Percentiles rank a stretch among this genome's conserved stretches.
phyloP scores from a whole-genome alignment of 805 yeast genomes.

The Debaryomyces prosopidis region DNA sequence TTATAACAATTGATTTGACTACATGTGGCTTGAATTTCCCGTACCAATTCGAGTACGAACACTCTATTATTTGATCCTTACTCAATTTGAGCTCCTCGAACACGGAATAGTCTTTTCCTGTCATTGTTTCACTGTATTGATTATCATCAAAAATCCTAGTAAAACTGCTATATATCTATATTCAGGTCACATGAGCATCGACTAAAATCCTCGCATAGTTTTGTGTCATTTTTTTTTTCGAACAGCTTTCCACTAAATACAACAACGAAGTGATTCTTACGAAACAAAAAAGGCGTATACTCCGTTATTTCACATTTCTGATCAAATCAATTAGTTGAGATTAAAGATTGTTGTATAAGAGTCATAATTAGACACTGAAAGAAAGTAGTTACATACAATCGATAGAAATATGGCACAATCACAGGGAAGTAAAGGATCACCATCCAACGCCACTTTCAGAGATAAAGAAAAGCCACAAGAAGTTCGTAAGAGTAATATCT shows the following conservation, averaged over 20 bases:
- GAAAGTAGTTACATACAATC: not conserved
- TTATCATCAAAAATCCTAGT: not conserved
- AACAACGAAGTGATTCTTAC: no score
- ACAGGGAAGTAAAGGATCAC: conserved; percentile 25
- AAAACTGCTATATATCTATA: not conserved
- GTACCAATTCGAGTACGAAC: conserved; percentile 39
- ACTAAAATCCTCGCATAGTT: not conserved
- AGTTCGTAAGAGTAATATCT: conserved; percentile 83
- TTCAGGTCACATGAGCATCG: not conserved
- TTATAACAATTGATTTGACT: conserved; percentile 23
- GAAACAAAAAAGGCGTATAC: no score
- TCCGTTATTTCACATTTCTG: not conserved
- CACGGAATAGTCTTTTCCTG: conserved; percentile 7
- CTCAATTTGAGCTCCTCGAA: conserved; percentile 29
- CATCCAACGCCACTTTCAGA: conserved; percentile 85
- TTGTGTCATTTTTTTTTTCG: conserved; percentile 4
- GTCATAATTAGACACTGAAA: not conserved
- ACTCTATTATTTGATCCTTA: conserved; percentile 28
- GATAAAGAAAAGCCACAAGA: conserved; percentile 95
- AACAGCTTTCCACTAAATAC: not conserved
- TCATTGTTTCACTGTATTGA: not conserved
- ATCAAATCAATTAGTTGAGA: not conserved
- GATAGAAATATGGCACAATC: conserved; percentile 11
- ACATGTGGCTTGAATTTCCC: conserved; percentile 18
- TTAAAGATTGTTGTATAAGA: not conserved